Evolutionary conservation across 805 yeast genomes (phyloP), one percentile per base, ranked within the genome.

Genomic region (Naumovozyma castellii): DNA sequence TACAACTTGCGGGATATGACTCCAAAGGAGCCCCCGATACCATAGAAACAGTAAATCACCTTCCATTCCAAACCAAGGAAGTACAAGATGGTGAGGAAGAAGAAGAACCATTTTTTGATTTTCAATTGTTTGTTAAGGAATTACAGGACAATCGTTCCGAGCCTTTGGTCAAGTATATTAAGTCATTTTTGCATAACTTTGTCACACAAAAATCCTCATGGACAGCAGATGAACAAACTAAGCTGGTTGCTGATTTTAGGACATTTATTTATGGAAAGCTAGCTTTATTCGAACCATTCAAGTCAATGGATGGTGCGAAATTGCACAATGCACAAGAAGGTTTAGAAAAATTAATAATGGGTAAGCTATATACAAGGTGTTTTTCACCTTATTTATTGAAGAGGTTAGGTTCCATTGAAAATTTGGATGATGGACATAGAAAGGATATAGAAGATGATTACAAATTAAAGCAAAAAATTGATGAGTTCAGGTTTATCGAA

Each of bases 321-420:
- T 63, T 84, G 37, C 77, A 71, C 30, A 86, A 88, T 54, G 80
- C 94, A 2, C 66, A 79, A 48, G 97, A 87, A 50, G 98, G 98
- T 0, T 69, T 92, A 51, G 99, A 92, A 60, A 92, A 92, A 59
- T 69, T 92, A 33, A 71, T 94, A 8, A 85, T 88, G 94, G 88
- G 90, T 41, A 71, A 95, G 46, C 61, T 94, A 2, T 88, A 86
- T 57, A 68, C 69, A 1, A 75, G 73, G 40, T 81, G 90, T 22
- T 94, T 83, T 54, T 78, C 97, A 0, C 97, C 97, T 0, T 64
- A 57, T 14, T 53, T 67, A 25, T 41, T 36, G 12, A 36, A 40
- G 13, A 25, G 15, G 4, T 19, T 43, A 8, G 42, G 40, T 22
- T 16, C 14, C 20, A 74, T 69, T 34, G 48, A 59, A 4, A 62